Base-by-base conservation (phyloP, 768 basidiomycete species). In the Rubroboletus pulcherrimus region DNA sequence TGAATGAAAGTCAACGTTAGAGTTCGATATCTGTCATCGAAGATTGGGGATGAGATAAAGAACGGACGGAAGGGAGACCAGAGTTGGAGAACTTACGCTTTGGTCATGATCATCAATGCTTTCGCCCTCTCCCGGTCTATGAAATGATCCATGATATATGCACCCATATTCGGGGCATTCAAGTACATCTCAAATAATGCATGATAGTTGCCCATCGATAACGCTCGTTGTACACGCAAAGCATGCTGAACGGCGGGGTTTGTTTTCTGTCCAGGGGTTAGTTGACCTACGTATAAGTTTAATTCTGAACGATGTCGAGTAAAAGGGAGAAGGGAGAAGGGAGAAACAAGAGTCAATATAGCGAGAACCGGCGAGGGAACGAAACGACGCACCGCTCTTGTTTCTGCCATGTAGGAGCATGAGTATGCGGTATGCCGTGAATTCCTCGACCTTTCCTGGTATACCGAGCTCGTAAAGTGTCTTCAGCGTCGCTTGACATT, bases 71-170 rank as follows among this genome's bases (percentile, higher is more conserved):
- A 38, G 17, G 26, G 7, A 24, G 15, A 50, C 1, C 3, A 29
- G 2, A 10, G n/a, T 15, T 12, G 17, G 8, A 48, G 19, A 35
- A 81, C 95, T 66, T 63, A 98, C 97, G 91, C 89, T 82, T 90
- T 97, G 31, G 91, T 83, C 75, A 99, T 95, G 61, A 89, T 84
- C 67, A 93, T 83, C 57, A 99, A 71, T 2, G 93, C 94, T 56
- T 84, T 83, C 53, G 89, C 81, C 56, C 97, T 78, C 75, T 98
- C 97, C 64, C 97, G 82, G 65, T 86, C 84, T 65, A 98, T 89
- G 71, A 98, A 98, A 71, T 98, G 94, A 73, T 98, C 97, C 92
- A 99, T 97, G 66, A 99, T 93, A 72, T 98, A 98, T 51, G 84
- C 94, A 38, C 93, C 93, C 97, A 98, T 98, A 68, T 96, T 94